These are phyloP conservation scores for Tetrahymena malaccensis DNA, from an alignment of 73 alveolate genomes.

Conservation along the genomic window DNA sequence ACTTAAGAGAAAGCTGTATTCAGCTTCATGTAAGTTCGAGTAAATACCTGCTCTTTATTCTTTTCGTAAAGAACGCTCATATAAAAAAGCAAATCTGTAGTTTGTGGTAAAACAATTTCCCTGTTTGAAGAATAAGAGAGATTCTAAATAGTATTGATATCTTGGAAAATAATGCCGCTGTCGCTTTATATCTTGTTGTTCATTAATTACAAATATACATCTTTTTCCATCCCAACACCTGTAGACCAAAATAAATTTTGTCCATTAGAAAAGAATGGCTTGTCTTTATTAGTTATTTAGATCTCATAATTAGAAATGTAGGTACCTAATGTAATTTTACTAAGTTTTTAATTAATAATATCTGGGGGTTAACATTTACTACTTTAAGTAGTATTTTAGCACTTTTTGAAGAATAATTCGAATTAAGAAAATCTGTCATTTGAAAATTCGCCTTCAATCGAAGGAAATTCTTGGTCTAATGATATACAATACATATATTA, in stretches of 20 bases:
- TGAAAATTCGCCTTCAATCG: background rate
- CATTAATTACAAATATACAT: background rate
- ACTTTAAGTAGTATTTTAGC: background rate
- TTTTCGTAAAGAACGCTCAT: background rate
- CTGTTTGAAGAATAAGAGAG: background rate
- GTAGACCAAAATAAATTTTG: background rate
- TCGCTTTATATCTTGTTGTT: background rate
- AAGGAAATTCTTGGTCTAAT: background rate
- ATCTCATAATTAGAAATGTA: background rate
- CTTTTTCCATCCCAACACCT: background rate
- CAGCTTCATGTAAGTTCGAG: background rate
- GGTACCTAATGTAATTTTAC: background rate
- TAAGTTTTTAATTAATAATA: background rate
- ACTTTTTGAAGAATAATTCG: background rate
- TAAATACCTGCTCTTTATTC: background rate
- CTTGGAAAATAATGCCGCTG: background rate
- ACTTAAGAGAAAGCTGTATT: background rate
- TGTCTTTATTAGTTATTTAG: background rate
- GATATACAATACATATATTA: background rate
- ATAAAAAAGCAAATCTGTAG: background rate
- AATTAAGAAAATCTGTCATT: background rate
- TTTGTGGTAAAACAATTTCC: background rate
- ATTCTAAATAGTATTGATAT: background rate
- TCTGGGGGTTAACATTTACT: background rate
- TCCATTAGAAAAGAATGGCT: background rate